These are phyloP conservation scores for Cupressus sempervirens DNA, from an alignment of 75 land plant genomes.

Conservation along the genomic window DNA sequence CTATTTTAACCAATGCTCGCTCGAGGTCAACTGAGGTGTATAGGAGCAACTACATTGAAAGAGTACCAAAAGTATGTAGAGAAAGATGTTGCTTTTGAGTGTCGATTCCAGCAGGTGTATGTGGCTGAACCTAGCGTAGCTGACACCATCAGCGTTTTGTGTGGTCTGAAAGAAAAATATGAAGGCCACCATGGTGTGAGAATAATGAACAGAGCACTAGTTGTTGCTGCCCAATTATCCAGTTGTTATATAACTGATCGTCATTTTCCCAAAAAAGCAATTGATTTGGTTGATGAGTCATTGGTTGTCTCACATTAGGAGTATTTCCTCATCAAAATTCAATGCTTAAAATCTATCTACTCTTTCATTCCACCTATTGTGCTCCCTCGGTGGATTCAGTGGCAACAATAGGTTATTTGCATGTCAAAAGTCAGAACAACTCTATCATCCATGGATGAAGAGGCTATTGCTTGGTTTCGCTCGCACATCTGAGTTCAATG, in stretches of 20 bases:
- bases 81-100: constrained; percentile 97
- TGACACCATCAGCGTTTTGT: not conserved
- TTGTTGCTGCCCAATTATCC: constrained; percentile 19
- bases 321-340: constrained; percentile 42
- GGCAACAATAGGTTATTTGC: constrained; percentile 76
- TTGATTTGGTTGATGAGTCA: constrained; percentile 96
- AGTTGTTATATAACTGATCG: constrained; percentile 85
- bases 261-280: constrained; percentile 92
- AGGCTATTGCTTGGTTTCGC: constrained; percentile 80
- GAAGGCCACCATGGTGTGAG: constrained; percentile 99
- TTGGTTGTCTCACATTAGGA: constrained; percentile 70
- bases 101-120: constrained; percentile 57
- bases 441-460: constrained; percentile 82
- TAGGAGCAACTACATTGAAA: constrained; percentile 49
- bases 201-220: constrained; percentile 82
- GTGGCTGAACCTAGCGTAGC: no score
- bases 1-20: constrained; percentile 98
- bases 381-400: constrained; percentile 81
- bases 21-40: constrained; percentile 85
- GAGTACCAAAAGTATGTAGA: constrained; percentile 62
- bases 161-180: not conserved
- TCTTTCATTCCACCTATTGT: constrained; percentile 77
- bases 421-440: constrained; percentile 58
- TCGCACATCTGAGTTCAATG: constrained; percentile 88
- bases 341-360: constrained; percentile 62